A percentile compares a stretch with the other conserved stretches of the same genome.
These are phyloP conservation scores for Citrus inodora DNA, from an alignment of 345 rosid genomes.

Conservation along the genomic window DNA sequence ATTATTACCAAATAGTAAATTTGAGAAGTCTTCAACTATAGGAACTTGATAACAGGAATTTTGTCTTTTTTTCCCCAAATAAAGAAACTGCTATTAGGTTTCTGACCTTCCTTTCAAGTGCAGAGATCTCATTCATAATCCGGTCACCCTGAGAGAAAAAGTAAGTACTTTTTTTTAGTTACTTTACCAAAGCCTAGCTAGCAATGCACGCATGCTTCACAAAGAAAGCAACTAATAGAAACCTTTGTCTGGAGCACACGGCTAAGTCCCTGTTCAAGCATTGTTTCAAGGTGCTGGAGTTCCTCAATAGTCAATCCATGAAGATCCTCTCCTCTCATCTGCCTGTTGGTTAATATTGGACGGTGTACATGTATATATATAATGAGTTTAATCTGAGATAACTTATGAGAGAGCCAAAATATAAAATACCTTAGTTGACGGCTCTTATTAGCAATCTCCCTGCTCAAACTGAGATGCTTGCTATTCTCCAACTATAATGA, in stretches of 20 bases:
- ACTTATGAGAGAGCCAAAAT: not conserved
- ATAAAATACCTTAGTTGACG: slow-evolving; percentile 41
- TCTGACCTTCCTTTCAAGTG: slow-evolving; percentile 52
- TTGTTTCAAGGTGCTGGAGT: slow-evolving; percentile 40
- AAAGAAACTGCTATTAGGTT: not conserved
- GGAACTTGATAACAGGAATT: too few species aligned
- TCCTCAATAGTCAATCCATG: slow-evolving; percentile 46
- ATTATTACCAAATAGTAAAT: not conserved
- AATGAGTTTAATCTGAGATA: not conserved
- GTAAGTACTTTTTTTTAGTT: not conserved
- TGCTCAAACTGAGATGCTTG: slow-evolving; percentile 36
- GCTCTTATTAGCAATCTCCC: slow-evolving; percentile 54
- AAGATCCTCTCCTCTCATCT: slow-evolving; percentile 56
- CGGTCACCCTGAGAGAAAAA: slow-evolving; percentile 36
- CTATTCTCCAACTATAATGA: slow-evolving; percentile 44
- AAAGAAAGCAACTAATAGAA: not conserved
- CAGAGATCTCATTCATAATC: slow-evolving; percentile 41
- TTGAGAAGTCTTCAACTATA: too few species aligned
- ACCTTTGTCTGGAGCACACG: slow-evolving; percentile 41
- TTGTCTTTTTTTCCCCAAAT: not conserved
- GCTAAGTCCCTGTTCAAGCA: slow-evolving; percentile 41
- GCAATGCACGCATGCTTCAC: not conserved
- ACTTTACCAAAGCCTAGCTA: too few species aligned
- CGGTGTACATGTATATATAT: too few species aligned
- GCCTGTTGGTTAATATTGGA: slow-evolving; percentile 22